Percentiles rank a stretch among this genome's conserved stretches.
These are phyloP conservation scores for Vigna reflexopilosa DNA, from an alignment of 306 rosid genomes.

Conservation along the genomic window DNA sequence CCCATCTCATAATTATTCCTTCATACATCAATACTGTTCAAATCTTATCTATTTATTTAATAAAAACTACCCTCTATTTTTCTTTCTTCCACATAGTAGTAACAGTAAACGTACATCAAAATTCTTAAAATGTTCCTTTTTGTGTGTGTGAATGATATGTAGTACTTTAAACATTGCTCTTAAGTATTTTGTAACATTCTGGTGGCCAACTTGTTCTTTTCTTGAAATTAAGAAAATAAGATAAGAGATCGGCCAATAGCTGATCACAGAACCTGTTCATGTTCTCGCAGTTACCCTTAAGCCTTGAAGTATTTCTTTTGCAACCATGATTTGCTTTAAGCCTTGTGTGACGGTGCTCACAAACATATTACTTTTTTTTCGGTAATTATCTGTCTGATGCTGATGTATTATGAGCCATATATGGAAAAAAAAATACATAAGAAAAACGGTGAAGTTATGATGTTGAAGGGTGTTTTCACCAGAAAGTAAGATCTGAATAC, in stretches of 20 bases:
- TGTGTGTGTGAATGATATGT: not conserved
- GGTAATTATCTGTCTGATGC: constrained; percentile 38
- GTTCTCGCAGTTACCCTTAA: not conserved
- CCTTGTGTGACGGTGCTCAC: not conserved
- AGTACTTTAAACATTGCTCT: no score
- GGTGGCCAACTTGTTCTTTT: constrained; percentile 22
- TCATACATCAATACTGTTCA: constrained; percentile 12
- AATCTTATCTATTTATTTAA: not conserved
- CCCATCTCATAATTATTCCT: constrained; percentile 17
- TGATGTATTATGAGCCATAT: constrained; percentile 36
- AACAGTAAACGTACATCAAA: not conserved
- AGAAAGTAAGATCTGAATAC: constrained; percentile 47
- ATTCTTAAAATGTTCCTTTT: no score
- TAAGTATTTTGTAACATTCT: not conserved
- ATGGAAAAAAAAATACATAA: not conserved
- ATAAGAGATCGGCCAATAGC: not conserved
- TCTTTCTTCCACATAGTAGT: not conserved
- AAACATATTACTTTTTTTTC: constrained; percentile 1
- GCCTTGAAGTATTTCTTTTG: not conserved
- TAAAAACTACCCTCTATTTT: not conserved
- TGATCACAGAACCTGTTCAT: constrained; percentile 29
- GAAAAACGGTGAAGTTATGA: constrained; percentile 18
- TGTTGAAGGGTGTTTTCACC: constrained; percentile 40
- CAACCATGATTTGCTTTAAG: constrained; percentile 5
- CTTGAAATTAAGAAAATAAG: not conserved